Evolutionary conservation across 345 rosid species (phyloP), one percentile per base, ranked within the genome.

Genomic region (Xanthoceras sorbifolium): DNA sequence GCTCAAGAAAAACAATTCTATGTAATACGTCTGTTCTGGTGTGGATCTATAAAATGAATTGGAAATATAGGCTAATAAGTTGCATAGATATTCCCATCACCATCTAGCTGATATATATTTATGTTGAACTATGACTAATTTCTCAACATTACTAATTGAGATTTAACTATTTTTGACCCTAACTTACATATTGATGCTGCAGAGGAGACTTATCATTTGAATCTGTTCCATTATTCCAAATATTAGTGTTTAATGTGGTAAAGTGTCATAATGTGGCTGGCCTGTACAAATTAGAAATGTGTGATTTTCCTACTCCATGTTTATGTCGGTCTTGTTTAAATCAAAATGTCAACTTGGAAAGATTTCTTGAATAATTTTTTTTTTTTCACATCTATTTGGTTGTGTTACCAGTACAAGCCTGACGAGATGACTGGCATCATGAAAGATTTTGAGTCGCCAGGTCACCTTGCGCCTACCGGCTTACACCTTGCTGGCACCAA

Each of bases 371-470:
- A 7, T 38, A 1, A 8, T 14, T 59, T 54, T 69, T 72, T 36
- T 64, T 60, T 2, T 6, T 44, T 63, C 64, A 4, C 3, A 55
- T 36, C 44, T 44, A n/a, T n/a, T n/a, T n/a, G n/a, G n/a, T n/a
- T 26, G 64, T 68, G 32, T 55, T 65, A 42, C 38, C 85, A 93
- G 98, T 87, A 84, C 77, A 90, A 91, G 87, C 76, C 83, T 42
- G 83, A 85, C 12, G 94, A 93, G 80, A 80, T 91, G 32, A 62
- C 36, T 72, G 89, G 36, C 28, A 87, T 93, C 62, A 80, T 84
- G 84, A 88, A 89, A 68, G 98, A 93, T 79, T 91, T 93, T 59
- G 92, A 90, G 1, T 89, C 92, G 70, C 97, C 97, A 52, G 98
- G 98, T 14, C 80, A 87, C 65, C 92, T 93, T 34, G 98, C 98